Conservation (phyloP, 192 early-diverging fungal species). For the Dissophora globulifera region DNA sequence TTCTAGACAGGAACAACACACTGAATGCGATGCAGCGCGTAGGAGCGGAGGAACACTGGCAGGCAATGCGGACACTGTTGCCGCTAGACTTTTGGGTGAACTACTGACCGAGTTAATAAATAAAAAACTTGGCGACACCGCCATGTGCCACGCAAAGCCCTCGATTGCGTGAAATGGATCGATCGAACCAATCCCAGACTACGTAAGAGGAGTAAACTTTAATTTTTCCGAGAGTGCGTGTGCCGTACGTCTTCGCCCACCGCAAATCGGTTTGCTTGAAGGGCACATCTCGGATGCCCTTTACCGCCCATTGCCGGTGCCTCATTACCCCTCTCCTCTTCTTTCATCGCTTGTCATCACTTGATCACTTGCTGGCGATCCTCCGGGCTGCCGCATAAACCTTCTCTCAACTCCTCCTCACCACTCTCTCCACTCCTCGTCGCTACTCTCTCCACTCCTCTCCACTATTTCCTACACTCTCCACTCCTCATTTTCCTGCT, state of each 20-base stretch:
- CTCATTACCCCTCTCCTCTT: no score
- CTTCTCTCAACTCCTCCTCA: no score
- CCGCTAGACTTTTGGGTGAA: slow-evolving; percentile 78
- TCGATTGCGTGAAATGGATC: slow-evolving; percentile 9
- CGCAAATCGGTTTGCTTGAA: no score
- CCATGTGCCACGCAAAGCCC: not conserved
- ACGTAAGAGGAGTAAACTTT: not conserved
- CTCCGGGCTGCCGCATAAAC: no score
- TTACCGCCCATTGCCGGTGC: no score
- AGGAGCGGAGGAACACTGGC: slow-evolving; percentile 76
- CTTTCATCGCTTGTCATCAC: no score
- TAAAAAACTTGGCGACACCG: no score
- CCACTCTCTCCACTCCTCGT: no score
- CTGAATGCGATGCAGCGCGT: slow-evolving; percentile 66
- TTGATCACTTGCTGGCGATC: no score
- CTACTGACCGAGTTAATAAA: slow-evolving; percentile 52
- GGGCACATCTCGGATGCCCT: no score
- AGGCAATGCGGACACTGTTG: slow-evolving; percentile 75
- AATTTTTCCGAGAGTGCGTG: not conserved
- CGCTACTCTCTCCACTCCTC: not conserved
- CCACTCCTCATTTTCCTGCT: not conserved
- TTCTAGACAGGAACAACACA: slow-evolving; percentile 74
- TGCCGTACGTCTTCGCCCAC: not conserved
- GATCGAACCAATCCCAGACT: slow-evolving; percentile 26
- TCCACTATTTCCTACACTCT: no score